Base-by-base conservation (phyloP, 2,329 filamentous ascomycete genomes). In the Raffaelea ambrosiae region DNA sequence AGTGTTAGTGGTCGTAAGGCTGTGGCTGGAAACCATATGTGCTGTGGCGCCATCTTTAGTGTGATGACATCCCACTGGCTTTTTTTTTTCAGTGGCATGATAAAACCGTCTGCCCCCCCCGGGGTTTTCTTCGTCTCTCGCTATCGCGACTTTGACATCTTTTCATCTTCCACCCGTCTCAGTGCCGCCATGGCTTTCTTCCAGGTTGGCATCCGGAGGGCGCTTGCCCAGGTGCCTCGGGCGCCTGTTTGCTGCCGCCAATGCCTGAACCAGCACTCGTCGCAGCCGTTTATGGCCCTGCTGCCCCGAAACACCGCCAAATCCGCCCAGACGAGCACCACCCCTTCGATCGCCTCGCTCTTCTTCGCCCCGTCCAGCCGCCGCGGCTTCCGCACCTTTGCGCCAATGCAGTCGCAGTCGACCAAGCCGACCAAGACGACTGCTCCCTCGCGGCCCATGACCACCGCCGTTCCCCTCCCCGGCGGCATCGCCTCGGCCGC, bases 161-260 rank as follows among this genome's bases (percentile, higher is more conserved):
- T 26, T 38, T 19, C 20, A 18, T 22, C 35, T 14, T 38, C 35
- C 18, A 29, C 26, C 8, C 35, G 5, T 18, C 43, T 3, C n/a
- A 31, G 11, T 8, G 31, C 43, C 43, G 47, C 44, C 18, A 63
- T 63, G 61, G 53, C 56, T 22, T 58, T 59, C 43, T 55, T 61
- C 14, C 58, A 59, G 47, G 47, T 57, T 20, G 59, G 60, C 23
- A 50, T 63, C 40, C 58, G 56, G 35, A 57, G 59, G 53, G 54
- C 55, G 16, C 53, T 56, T 16, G 13, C 51, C 9, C 56, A 56
- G 49, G 48, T 58, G 5, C 51, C 58, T 5, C 49, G 53, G 21
- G 61, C 66, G 29, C 63, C 67, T 48, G 66, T 73, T 46, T 58
- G 68, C 58, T 75, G 71, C 62, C 70, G 71, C 53, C 73, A 75